phyloP scores from a whole-genome alignment of 345 rosid species.

The Balakata baccata region DNA sequence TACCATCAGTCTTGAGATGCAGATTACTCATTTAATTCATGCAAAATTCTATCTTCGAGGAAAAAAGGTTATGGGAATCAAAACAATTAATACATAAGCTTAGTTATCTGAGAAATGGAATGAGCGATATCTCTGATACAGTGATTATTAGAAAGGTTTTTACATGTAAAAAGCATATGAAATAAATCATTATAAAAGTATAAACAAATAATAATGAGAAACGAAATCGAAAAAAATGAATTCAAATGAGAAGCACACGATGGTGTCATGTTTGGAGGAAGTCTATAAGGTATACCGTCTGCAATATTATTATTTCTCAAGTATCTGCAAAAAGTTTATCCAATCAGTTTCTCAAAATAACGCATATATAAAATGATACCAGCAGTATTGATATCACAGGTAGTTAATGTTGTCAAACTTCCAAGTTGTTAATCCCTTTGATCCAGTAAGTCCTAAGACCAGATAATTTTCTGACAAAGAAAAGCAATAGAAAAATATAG shows the following conservation, averaged over 20 bases:
- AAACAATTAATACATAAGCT: conserved; percentile 47
- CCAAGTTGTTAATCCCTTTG: conserved; percentile 53
- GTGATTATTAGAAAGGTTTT: conserved; percentile 78
- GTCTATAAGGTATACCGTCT: conserved; percentile 50
- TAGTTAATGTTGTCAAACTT: conserved; percentile 51
- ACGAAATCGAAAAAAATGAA: not conserved
- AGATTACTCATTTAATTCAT: conserved; percentile 23
- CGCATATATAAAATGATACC: conserved; percentile 11
- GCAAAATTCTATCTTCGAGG: not conserved
- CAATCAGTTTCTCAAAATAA: conserved; percentile 11
- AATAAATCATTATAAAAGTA: conserved; percentile 11
- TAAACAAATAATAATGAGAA: not conserved
- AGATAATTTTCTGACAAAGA: conserved; percentile 60
- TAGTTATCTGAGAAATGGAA: conserved; percentile 45
- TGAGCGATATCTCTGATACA: conserved; percentile 52
- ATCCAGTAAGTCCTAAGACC: conserved; percentile 72
- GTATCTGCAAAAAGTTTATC: conserved; percentile 58
- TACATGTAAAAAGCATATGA: conserved; percentile 31
- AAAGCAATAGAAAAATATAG: not conserved
- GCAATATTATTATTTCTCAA: conserved; percentile 68
- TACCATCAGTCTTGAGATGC: conserved; percentile 70
- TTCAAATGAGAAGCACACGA: conserved; percentile 45
- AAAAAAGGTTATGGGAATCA: not conserved
- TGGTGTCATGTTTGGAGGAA: conserved; percentile 58
- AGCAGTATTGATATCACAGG: conserved; percentile 53